Evolutionary conservation across 331 rosid genomes (phyloP).

Genomic region (Arachis monticola): DNA sequence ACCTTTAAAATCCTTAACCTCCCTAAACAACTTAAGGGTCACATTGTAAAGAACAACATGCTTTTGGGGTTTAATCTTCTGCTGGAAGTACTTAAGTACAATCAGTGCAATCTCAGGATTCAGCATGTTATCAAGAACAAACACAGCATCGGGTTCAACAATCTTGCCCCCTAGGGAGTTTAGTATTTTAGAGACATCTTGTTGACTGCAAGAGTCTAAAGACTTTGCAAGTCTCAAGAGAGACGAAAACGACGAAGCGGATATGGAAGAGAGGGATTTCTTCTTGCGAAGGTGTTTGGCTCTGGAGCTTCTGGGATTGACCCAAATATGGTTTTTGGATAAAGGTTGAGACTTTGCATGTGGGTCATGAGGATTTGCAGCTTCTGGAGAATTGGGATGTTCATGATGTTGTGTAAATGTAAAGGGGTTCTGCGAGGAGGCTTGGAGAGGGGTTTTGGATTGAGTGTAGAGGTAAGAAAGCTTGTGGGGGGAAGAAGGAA

Average conservation of each 20-base stretch:
- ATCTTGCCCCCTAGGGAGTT: constrained; percentile 48
- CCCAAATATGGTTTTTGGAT: constrained; percentile 66
- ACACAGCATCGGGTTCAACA: constrained; percentile 55
- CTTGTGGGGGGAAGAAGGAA: constrained; percentile 24
- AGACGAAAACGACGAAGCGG: constrained; percentile 17
- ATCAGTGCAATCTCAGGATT: constrained; percentile 56
- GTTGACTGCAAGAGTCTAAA: constrained; percentile 52
- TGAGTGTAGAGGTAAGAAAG: constrained; percentile 36
- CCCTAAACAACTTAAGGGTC: constrained; percentile 63
- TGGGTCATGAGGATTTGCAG: constrained; percentile 35
- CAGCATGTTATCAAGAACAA: constrained; percentile 59
- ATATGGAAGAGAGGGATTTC: constrained; percentile 48
- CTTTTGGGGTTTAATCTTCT: constrained; percentile 41
- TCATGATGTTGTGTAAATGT: constrained; percentile 11
- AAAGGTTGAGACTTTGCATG: constrained; percentile 50
- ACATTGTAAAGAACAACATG: constrained; percentile 71
- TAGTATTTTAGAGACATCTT: constrained; percentile 54
- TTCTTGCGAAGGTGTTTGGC: constrained; percentile 56
- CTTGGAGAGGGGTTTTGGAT: constrained; percentile 49
- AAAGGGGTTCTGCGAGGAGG: constrained; percentile 59
- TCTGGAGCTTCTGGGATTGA: constrained; percentile 81
- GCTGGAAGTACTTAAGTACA: constrained; percentile 58
- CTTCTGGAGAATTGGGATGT: constrained; percentile 8
- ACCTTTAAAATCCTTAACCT: constrained; percentile 56
- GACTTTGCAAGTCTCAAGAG: constrained; percentile 58